These are phyloP conservation scores for Trichophyton mentagrophytes DNA, from an alignment of 2,329 filamentous ascomycete genomes.

Conservation along the genomic window DNA sequence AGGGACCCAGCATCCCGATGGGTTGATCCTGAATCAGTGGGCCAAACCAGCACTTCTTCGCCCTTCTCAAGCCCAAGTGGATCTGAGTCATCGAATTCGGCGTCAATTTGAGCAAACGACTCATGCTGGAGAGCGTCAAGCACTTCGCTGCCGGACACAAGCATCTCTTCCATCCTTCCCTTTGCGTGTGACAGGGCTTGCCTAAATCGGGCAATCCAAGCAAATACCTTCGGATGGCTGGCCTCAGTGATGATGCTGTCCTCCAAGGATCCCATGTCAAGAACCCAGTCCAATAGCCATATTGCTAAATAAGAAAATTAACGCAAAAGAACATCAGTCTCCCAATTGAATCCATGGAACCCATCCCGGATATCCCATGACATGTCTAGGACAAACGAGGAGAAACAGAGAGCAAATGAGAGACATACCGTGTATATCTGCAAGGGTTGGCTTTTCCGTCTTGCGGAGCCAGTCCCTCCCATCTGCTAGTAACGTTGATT, in stretches of 20 bases:
- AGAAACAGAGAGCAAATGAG: neutral
- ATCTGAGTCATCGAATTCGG: conserved; percentile 39
- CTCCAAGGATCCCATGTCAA: conserved; percentile 43
- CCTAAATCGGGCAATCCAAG: conserved; percentile 53
- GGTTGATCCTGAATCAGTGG: conserved; percentile 48
- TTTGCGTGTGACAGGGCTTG: conserved; percentile 35
- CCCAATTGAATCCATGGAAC: neutral
- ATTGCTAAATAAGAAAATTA: conserved; percentile 30
- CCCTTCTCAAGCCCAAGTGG: conserved; percentile 43
- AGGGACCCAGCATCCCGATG: conserved; percentile 47
- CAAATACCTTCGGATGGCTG: conserved; percentile 48
- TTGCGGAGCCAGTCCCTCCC: conserved; percentile 53
- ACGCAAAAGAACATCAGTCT: neutral
- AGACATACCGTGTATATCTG: conserved; percentile 50
- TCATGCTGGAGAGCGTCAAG: conserved; percentile 27
- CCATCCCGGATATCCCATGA: neutral
- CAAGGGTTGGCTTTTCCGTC: conserved; percentile 42
- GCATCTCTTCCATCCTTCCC: conserved; percentile 27
- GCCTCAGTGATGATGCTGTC: conserved; percentile 38
- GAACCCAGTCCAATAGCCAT: conserved; percentile 57
- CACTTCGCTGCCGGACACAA: conserved; percentile 40
- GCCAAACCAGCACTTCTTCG: conserved; percentile 45
- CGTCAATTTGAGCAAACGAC: conserved; percentile 36
- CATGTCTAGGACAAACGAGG: neutral
- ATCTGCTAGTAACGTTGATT: conserved; percentile 51